Conservation (phyloP, 225 moss, liverwort and hornwort species). For the Bryum argenteum region DNA sequence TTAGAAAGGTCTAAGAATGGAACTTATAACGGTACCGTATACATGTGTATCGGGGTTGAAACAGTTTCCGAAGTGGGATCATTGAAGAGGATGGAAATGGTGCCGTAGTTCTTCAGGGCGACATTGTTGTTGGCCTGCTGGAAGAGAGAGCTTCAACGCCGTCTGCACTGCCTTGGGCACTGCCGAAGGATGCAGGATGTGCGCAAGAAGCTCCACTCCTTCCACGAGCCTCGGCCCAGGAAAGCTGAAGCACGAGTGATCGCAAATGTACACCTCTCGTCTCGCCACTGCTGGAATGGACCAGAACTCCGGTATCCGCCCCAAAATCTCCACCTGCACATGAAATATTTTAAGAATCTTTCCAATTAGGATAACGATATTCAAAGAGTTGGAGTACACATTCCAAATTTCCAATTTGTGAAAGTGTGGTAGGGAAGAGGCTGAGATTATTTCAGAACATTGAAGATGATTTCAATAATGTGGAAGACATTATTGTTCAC, state of each 20-base stretch:
- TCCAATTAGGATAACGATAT: no score
- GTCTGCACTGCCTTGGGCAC: conserved; percentile 17
- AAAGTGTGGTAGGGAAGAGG: no score
- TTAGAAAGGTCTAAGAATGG: no score
- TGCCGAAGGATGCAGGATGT: conserved; percentile 48
- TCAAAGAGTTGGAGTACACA: no score
- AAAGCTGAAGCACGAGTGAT: conserved; percentile 58
- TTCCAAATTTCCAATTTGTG: no score
- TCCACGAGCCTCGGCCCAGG: conserved; percentile 63
- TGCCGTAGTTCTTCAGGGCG: conserved; percentile 50
- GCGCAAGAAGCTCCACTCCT: conserved; percentile 53
- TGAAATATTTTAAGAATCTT: neutral
- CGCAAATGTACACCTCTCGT: conserved; percentile 61
- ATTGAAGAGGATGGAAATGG: conserved; percentile 47
- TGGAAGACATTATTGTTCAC: no score
- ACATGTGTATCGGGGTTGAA: no score
- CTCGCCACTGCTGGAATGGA: conserved; percentile 66
- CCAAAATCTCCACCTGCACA: conserved; percentile 51
- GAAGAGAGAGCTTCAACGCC: conserved; percentile 48
- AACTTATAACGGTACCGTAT: no score
- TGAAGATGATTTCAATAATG: no score
- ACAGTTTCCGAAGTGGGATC: neutral
- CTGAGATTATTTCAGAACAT: no score
- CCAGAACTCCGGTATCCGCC: conserved; percentile 57
- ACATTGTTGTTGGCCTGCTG: conserved; percentile 45